These are phyloP conservation scores for Myxozyma udenii DNA, from an alignment of 805 yeast genomes.

Conservation along the genomic window DNA sequence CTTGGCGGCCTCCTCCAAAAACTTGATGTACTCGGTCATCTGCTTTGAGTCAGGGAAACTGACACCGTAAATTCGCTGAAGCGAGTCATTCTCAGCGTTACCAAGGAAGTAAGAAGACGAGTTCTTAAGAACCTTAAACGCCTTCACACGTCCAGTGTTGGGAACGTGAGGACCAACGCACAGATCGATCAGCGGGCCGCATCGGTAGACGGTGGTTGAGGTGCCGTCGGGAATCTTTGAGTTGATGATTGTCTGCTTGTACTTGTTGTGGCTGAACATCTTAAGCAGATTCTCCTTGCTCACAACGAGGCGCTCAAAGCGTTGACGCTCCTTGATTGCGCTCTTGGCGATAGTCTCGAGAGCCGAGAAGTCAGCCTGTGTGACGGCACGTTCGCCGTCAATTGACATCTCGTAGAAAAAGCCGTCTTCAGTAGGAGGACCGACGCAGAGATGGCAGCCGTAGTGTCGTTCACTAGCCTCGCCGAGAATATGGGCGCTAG, in stretches of 20 bases:
- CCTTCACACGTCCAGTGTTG: conserved; percentile 93
- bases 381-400: conserved; percentile 65
- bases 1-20: conserved; percentile 90
- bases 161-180: conserved; percentile 98
- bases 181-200: conserved; percentile 94
- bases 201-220: conserved; percentile 92
- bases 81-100: conserved; percentile 85
- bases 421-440: conserved; percentile 98
- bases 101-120: conserved; percentile 96
- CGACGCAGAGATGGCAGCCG: conserved; percentile 89
- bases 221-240: conserved; percentile 95
- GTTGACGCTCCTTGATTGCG: conserved; percentile 92
- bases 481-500: conserved; percentile 96
- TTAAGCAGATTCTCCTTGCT: conserved; percentile 85
- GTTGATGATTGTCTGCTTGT: conserved; percentile 81
- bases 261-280: conserved; percentile 95
- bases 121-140: conserved; percentile 89
- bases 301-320: conserved; percentile 88
- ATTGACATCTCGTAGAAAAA: conserved; percentile 95
- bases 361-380: conserved; percentile 77
- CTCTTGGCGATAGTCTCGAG: conserved; percentile 83
- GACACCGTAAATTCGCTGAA: conserved; percentile 96
- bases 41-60: conserved; percentile 97
- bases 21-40: conserved; percentile 91
- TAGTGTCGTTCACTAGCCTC: conserved; percentile 96